phyloP scores from a whole-genome alignment of 2,329 filamentous ascomycete genomes.

The Cercospora sp. region DNA sequence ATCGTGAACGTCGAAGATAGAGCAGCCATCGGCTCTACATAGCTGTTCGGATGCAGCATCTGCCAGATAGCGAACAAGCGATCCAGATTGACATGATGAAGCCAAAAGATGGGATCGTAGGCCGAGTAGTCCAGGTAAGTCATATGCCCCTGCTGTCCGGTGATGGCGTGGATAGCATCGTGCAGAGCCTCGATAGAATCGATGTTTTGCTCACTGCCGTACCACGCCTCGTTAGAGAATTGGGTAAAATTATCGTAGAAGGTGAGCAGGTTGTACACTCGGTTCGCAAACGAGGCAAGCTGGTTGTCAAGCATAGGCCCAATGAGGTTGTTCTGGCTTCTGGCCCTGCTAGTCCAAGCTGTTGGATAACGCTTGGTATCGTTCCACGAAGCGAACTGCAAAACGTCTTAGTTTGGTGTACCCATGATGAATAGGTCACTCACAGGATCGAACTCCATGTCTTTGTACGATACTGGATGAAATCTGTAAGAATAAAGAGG shows the following conservation, averaged over 20 bases:
- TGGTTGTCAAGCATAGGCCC: slow-evolving; percentile 53
- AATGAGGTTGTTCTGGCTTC: slow-evolving; percentile 62
- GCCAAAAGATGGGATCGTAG: slow-evolving; percentile 77
- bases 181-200: slow-evolving; percentile 60
- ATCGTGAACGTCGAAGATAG: slow-evolving; percentile 63
- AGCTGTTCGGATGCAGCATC: slow-evolving; percentile 65
- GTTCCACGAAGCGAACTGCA: slow-evolving; percentile 60
- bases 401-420: background rate
- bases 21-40: slow-evolving; percentile 58
- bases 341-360: slow-evolving; percentile 44
- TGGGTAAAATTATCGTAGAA: slow-evolving; percentile 67
- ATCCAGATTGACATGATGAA: slow-evolving; percentile 75
- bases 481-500: slow-evolving; percentile 41
- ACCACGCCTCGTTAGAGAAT: slow-evolving; percentile 69
- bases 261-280: slow-evolving; percentile 68
- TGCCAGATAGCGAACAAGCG: slow-evolving; percentile 78
- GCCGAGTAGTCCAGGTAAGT: slow-evolving; percentile 68
- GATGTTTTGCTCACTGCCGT: slow-evolving; percentile 48
- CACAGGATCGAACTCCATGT: slow-evolving; percentile 63
- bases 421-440: slow-evolving; percentile 35
- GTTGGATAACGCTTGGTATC: slow-evolving; percentile 62
- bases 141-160: slow-evolving; percentile 66
- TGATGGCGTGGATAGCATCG: slow-evolving; percentile 53
- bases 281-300: slow-evolving; percentile 57
- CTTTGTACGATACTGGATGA: slow-evolving; percentile 57